A percentile compares a stretch with the other conserved stretches of the same genome.
Conservation (phyloP, 805 yeast genomes). For the Candida argentea region DNA sequence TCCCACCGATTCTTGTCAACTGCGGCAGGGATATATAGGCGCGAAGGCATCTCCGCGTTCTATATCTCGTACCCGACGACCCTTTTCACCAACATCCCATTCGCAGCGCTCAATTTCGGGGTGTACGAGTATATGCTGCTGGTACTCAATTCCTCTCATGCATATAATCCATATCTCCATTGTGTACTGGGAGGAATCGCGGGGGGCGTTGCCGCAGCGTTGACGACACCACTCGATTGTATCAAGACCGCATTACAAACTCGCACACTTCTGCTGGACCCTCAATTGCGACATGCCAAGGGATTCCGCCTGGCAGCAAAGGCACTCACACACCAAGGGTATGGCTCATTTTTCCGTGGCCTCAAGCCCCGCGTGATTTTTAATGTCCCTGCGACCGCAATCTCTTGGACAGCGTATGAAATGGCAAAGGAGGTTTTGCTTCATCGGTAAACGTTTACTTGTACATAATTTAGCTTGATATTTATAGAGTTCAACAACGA, state of each 20-base stretch:
- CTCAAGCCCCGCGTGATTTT: conserved; percentile 84
- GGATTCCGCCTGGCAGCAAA: conserved; percentile 65
- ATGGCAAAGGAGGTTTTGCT: conserved; percentile 77
- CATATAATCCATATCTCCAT: conserved; percentile 83
- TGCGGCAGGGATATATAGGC: conserved; percentile 40
- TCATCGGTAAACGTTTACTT: conserved; percentile 5
- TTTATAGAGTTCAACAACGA: too few species aligned
- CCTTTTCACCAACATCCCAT: conserved; percentile 82
- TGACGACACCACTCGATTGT: conserved; percentile 91
- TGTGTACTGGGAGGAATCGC: conserved; percentile 90
- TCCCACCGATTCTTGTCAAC: conserved; percentile 22
- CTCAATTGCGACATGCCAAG: conserved; percentile 41
- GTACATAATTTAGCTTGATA: conserved; percentile 1
- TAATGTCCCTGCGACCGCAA: conserved; percentile 93
- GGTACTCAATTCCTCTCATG: conserved; percentile 63
- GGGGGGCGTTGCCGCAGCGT: conserved; percentile 91
- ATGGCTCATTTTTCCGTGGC: conserved; percentile 63
- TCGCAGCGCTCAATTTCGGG: conserved; percentile 89
- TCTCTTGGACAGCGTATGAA: conserved; percentile 96
- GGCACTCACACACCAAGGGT: conserved; percentile 53
- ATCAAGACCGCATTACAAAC: conserved; percentile 88
- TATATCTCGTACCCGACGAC: conserved; percentile 94
- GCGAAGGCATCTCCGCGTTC: conserved; percentile 72
- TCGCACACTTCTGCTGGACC: conserved; percentile 45
- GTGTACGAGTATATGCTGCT: conserved; percentile 81